These are phyloP conservation scores for Prunus yedoensis DNA, from an alignment of 331 rosid species.

Conservation along the genomic window DNA sequence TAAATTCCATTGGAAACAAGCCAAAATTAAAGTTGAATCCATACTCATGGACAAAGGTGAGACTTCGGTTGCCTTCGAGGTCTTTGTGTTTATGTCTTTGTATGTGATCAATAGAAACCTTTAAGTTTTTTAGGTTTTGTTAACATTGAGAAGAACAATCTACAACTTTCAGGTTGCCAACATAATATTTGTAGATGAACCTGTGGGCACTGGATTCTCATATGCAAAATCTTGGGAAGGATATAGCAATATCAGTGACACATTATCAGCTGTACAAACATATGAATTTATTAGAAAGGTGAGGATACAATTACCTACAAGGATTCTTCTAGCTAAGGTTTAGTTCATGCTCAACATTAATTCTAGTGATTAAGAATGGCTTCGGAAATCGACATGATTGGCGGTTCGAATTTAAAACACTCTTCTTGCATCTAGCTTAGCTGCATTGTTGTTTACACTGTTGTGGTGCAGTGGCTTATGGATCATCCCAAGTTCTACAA, in stretches of 20 bases:
- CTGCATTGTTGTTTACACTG: not conserved
- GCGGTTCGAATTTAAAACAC: not conserved
- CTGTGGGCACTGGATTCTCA: conserved; percentile 2
- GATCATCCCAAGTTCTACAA: too few species aligned
- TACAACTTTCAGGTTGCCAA: too few species aligned
- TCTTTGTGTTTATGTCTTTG: too few species aligned
- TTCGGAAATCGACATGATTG: not conserved
- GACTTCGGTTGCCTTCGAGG: too few species aligned
- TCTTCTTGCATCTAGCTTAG: not conserved
- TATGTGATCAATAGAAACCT: too few species aligned
- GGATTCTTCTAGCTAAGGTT: not conserved
- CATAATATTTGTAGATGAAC: too few species aligned
- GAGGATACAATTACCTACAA: not conserved
- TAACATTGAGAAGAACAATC: too few species aligned
- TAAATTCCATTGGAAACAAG: too few species aligned
- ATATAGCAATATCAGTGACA: not conserved
- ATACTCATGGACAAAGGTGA: too few species aligned
- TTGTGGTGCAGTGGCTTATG: conserved; percentile 19
- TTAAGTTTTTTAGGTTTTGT: too few species aligned
- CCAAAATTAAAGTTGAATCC: too few species aligned
- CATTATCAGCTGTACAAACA: not conserved
- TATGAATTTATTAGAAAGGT: not conserved
- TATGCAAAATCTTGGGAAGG: conserved; percentile 9
- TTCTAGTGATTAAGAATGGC: not conserved
- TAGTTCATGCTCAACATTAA: too few species aligned